Conservation (phyloP, 768 basidiomycete species). For the Russula ochroleuca region DNA sequence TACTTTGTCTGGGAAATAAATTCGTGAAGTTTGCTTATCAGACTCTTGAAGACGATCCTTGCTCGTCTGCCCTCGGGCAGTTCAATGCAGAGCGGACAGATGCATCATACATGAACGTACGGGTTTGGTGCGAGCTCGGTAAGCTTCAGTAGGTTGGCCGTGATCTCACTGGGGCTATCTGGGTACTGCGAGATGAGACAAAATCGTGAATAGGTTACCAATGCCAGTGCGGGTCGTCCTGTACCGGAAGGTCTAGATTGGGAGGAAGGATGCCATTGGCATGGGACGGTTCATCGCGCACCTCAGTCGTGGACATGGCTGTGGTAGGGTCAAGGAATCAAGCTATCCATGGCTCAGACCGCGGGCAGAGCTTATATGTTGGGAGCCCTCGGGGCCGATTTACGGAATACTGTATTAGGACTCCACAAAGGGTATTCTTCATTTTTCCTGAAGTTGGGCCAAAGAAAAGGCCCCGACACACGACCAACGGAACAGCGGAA, state of each 20-base stretch:
- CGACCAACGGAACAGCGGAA: neutral
- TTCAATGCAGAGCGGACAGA: neutral
- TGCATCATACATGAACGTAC: conserved; percentile 33
- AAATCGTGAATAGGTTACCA: neutral
- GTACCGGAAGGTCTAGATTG: conserved; percentile 40
- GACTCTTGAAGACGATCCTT: conserved; percentile 38
- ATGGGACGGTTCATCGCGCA: conserved; percentile 24
- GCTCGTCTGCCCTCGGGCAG: conserved; percentile 35
- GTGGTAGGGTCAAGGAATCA: neutral
- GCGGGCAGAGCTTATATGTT: neutral
- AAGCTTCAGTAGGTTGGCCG: conserved; percentile 44
- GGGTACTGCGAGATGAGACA: conserved; percentile 38
- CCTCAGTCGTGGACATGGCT: conserved; percentile 12
- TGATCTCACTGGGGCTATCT: conserved; percentile 48
- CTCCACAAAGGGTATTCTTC: neutral
- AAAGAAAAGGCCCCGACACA: neutral
- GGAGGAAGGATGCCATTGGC: conserved; percentile 41
- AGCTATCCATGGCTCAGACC: neutral
- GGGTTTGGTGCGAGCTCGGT: conserved; percentile 38
- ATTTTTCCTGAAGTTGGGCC: neutral
- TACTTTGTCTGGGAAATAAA: conserved; percentile 67
- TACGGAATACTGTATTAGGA: neutral
- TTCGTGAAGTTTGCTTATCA: conserved; percentile 41
- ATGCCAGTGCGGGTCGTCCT: conserved; percentile 10
- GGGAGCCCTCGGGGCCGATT: neutral